Conservation (phyloP, 2,329 filamentous ascomycete genomes). For the Fusarium paranaense region DNA sequence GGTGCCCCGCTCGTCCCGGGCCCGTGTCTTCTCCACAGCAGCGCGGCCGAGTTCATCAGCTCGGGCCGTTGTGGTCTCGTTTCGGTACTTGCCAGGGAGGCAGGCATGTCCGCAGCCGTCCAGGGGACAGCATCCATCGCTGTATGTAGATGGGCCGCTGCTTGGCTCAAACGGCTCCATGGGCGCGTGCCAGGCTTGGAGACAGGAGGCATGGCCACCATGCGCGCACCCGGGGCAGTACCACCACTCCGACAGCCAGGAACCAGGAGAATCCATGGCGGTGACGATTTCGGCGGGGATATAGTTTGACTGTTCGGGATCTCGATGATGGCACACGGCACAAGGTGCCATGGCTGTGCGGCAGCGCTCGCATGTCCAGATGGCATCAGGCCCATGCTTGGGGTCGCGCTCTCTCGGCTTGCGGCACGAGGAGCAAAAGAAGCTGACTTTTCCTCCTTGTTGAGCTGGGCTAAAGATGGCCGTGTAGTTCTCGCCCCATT, state of each 20-base stretch:
- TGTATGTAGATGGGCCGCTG: conserved; percentile 48
- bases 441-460: conserved; percentile 64
- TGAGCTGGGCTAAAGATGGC: conserved; percentile 66
- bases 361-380: conserved; percentile 72
- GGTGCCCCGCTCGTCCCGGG: conserved; percentile 40
- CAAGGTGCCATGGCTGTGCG: conserved; percentile 65
- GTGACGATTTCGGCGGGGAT: conserved; percentile 47
- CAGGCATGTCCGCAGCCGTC: conserved; percentile 75
- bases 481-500: conserved; percentile 67
- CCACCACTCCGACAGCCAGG: conserved; percentile 65
- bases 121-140: conserved; percentile 71
- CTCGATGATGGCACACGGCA: conserved; percentile 68
- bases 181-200: conserved; percentile 68
- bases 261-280: conserved; percentile 39
- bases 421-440: conserved; percentile 66
- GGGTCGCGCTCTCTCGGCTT: conserved; percentile 68
- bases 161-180: conserved; percentile 28
- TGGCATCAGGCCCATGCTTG: conserved; percentile 54
- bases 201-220: conserved; percentile 70
- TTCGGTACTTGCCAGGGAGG: conserved; percentile 66
- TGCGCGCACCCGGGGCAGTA: conserved; percentile 72
- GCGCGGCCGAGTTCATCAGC: conserved; percentile 65
- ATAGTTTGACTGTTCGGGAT: conserved; percentile 57
- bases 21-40: conserved; percentile 54
- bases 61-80: conserved; percentile 57